Conservation (phyloP, 192 early-diverging fungal species). For the Backusella sp. region DNA sequence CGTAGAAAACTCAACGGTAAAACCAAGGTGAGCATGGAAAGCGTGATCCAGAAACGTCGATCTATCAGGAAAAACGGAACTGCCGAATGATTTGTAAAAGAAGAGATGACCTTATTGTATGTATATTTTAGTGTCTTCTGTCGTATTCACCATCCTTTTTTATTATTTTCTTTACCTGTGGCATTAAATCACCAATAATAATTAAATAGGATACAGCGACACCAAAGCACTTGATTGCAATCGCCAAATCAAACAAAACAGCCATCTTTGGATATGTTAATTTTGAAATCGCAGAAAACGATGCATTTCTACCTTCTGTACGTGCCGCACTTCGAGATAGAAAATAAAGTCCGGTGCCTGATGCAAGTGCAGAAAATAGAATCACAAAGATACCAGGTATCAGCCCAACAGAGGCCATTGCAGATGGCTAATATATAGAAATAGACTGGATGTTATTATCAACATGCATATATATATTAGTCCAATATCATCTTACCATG, state of each 20-base stretch:
- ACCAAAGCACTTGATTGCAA: slow-evolving; percentile 98
- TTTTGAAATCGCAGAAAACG: slow-evolving; percentile 89
- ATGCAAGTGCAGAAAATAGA: slow-evolving; percentile 68
- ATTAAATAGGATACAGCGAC: slow-evolving; percentile 94
- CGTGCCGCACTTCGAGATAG: slow-evolving; percentile 73
- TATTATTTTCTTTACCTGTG: slow-evolving; percentile 45
- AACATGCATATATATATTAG: too few relatives aligned
- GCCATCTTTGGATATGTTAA: slow-evolving; percentile 94
- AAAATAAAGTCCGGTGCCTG: slow-evolving; percentile 84
- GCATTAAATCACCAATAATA: slow-evolving; percentile 93
- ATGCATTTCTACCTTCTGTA: slow-evolving; percentile 75
- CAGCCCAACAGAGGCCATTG: slow-evolving; percentile 83
- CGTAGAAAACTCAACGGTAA: slow-evolving; percentile 79
- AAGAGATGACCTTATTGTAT: slow-evolving; percentile 2
- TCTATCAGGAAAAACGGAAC: slow-evolving; percentile 44
- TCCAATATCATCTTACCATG: slow-evolving; percentile 59
- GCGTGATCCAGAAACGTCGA: slow-evolving; percentile 83
- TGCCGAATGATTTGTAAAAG: not conserved
- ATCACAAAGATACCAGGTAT: slow-evolving; percentile 81
- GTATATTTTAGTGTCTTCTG: not conserved
- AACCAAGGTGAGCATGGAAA: slow-evolving; percentile 64
- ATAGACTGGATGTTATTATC: too few relatives aligned
- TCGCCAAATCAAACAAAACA: slow-evolving; percentile 89
- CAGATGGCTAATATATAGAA: slow-evolving; percentile 60
- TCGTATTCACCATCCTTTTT: not conserved